phyloP scores from a whole-genome alignment of 2,329 filamentous ascomycete genomes.

The Dichotomopilus funicola region DNA sequence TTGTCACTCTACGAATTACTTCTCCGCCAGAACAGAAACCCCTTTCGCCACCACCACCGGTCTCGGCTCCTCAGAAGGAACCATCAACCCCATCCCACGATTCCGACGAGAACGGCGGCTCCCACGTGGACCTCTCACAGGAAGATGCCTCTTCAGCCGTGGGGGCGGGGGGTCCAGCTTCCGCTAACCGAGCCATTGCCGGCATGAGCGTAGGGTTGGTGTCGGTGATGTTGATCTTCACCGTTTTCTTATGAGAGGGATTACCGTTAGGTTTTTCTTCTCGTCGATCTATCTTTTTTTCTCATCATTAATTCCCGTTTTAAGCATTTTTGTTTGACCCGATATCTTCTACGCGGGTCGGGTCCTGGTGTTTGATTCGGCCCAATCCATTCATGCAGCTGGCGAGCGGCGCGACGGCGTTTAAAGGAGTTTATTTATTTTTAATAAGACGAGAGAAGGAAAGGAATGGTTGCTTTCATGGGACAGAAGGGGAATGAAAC shows the following conservation, averaged over 20 bases:
- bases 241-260: slow-evolving; percentile 36
- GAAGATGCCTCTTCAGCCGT: not conserved
- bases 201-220: slow-evolving; percentile 45
- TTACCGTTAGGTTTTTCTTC: not conserved
- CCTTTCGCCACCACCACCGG: too few species aligned
- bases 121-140: not conserved
- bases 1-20: not conserved
- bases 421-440: not conserved
- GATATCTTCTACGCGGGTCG: not conserved
- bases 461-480: too few species aligned
- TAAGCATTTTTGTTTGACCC: not conserved
- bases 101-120: not conserved
- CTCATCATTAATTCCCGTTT: not conserved
- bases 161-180: slow-evolving; percentile 36
- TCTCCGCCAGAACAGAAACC: not conserved
- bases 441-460: not conserved
- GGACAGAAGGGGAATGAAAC: too few species aligned
- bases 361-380: too few species aligned
- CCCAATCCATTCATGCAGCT: too few species aligned
- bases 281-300: not conserved
- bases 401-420: too few species aligned
- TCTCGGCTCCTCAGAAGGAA: not conserved
- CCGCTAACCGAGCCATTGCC: slow-evolving; percentile 41
- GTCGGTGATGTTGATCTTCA: slow-evolving; percentile 46
- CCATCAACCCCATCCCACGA: not conserved